These are phyloP conservation scores for Neoscytalidium dimidiatum DNA, from an alignment of 2,329 filamentous ascomycete species.

Conservation along the genomic window DNA sequence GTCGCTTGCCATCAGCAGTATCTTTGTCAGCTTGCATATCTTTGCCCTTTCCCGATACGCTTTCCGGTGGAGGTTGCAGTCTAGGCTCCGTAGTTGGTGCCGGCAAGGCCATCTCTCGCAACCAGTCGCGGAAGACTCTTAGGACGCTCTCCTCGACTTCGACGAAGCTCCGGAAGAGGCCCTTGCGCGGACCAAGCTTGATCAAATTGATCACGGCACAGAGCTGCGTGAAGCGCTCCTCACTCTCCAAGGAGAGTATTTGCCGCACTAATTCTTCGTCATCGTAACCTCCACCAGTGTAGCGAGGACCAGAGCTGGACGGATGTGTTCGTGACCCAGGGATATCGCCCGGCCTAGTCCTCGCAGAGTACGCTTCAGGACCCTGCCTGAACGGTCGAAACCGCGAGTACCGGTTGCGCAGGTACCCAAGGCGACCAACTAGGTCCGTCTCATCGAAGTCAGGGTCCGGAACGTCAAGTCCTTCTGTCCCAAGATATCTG, in stretches of 20 bases:
- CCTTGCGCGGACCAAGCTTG: conserved; percentile 61
- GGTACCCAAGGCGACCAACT: conserved; percentile 40
- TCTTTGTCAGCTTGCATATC: conserved; percentile 24
- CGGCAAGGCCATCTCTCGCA: conserved; percentile 41
- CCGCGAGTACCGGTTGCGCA: conserved; percentile 58
- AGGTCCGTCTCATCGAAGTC: conserved; percentile 24
- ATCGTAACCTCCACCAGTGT: conserved; percentile 27
- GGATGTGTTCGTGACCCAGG: conserved; percentile 47
- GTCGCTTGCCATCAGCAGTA: conserved; percentile 36
- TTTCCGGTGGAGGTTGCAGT: conserved; percentile 20
- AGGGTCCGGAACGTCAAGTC: conserved; percentile 49
- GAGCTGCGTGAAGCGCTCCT: conserved; percentile 74
- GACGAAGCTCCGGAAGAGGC: conserved; percentile 61
- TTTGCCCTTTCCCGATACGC: conserved; percentile 28
- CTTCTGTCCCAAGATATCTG: conserved; percentile 65
- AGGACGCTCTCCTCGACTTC: conserved; percentile 67
- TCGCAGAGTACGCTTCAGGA: not conserved
- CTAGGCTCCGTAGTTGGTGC: not conserved
- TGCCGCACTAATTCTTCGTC: conserved; percentile 55
- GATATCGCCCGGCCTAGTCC: conserved; percentile 40
- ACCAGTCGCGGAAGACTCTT: conserved; percentile 73
- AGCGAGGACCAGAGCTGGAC: conserved; percentile 23
- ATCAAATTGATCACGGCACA: conserved; percentile 69
- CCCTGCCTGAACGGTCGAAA: conserved; percentile 60
- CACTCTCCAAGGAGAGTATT: conserved; percentile 65